Percentiles rank a stretch among this genome's conserved stretches.
phyloP scores from a whole-genome alignment of 2,329 filamentous ascomycete genomes.

The Cercospora sojina region DNA sequence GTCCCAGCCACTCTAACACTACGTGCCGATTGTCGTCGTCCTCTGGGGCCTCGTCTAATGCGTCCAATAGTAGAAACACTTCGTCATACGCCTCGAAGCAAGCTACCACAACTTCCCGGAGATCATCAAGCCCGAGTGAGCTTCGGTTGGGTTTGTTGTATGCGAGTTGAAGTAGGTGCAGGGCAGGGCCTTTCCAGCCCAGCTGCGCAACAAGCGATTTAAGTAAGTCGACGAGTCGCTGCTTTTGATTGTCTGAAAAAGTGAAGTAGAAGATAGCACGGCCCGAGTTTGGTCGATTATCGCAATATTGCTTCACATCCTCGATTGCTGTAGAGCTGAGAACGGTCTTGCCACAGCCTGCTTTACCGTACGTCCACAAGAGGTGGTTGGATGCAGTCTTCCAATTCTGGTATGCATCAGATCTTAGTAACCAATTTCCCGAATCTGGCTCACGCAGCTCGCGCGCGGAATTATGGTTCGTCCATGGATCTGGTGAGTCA shows the following conservation, averaged over 20 bases:
- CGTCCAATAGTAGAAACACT: constrained; percentile 38
- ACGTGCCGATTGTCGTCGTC: constrained; percentile 15
- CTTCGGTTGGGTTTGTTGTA: constrained; percentile 15
- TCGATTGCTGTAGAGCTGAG: constrained; percentile 28
- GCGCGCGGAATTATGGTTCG: constrained; percentile 19
- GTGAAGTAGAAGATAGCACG: constrained; percentile 26
- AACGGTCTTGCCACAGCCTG: constrained; percentile 31
- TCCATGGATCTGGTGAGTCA: constrained; percentile 18
- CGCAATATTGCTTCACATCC: constrained; percentile 16
- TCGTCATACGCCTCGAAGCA: constrained; percentile 22
- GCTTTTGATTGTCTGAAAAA: constrained; percentile 25
- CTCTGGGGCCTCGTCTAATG: constrained; percentile 37
- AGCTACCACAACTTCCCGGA: constrained; percentile 20
- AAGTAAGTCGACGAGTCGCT: constrained; percentile 20
- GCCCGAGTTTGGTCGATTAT: background rate
- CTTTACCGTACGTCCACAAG: constrained; percentile 25
- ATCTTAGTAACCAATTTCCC: constrained; percentile 16
- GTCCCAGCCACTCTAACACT: constrained; percentile 16
- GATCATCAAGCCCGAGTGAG: constrained; percentile 16
- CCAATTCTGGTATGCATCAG: constrained; percentile 10
- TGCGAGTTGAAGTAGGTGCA: constrained; percentile 16
- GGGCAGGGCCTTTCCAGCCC: constrained; percentile 16
- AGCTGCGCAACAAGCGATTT: constrained; percentile 23
- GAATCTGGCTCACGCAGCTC: constrained; percentile 12
- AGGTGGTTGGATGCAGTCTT: background rate